Base-by-base conservation (phyloP, 352 stramenopile genomes). In the Phytophthora fragariaefolia region DNA sequence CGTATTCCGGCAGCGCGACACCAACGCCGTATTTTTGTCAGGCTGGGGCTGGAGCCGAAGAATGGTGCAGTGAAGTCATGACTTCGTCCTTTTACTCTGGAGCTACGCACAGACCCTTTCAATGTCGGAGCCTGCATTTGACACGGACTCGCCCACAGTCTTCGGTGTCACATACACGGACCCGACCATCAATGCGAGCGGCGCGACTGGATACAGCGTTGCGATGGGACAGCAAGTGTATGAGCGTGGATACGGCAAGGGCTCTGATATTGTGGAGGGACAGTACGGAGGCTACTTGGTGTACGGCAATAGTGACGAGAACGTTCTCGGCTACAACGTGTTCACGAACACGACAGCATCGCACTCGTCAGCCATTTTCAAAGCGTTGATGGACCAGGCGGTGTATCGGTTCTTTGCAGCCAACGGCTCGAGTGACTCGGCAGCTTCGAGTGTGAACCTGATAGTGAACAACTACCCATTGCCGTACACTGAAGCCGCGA, bases 291-390 rank as follows among this genome's bases (percentile, higher is more conserved):
- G 48, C 4, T 82, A 79, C 32, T 47, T 86, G 51, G 57, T 90
- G 2, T 71, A 83, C 40, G 67, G 70, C 17, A 66, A 76, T 30
- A 64, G 53, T 18, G 55, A 66, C 1, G 58, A 65, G n/a, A 79
- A 81, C 23, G 34, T 83, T 18, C 22, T 90, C 10, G 70, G 78
- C 32, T 90, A 90, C 71, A 84, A 83, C 24, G 18, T 88, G 22
- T 71, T 86, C 23, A 59, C 78, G 7, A 90, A 90, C 71, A 85
- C 81, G 6, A 77, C 79, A 2, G 50, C 74, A 6, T 65, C 67
- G 1, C 81, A 90, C 43, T 66, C 68, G 5, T 61, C 74, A 0
- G 57, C 56, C 4, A 83, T 88, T 30, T 90, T 86, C 71, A 86
- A 87, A 52, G 66, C 79, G 4, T 51, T 83, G 17, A 68, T 85